phyloP scores from a whole-genome alignment of 139 green algal species.

The Chlorella sp. region DNA sequence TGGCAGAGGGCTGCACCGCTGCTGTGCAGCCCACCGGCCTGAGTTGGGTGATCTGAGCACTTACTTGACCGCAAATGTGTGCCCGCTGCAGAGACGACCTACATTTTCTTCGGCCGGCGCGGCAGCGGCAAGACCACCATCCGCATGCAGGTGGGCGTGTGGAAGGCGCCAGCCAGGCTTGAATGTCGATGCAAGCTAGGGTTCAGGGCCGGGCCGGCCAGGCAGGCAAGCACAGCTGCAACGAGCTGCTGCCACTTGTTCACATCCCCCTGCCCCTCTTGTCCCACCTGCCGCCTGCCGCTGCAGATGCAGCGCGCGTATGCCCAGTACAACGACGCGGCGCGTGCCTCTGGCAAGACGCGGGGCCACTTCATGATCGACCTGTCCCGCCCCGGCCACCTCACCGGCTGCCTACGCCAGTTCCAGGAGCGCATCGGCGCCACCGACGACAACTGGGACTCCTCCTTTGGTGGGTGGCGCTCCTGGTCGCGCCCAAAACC shows the following conservation, averaged over 20 bases:
- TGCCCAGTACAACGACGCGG: conserved; percentile 67
- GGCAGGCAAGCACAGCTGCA: no score
- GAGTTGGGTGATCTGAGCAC: no score
- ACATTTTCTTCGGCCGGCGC: conserved; percentile 79
- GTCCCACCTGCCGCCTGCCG: no score
- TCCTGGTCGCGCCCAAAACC: no score
- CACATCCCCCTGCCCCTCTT: neutral
- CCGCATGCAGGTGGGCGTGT: conserved; percentile 73
- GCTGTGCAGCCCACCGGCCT: no score
- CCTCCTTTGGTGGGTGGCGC: conserved; percentile 68
- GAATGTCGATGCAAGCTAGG: no score
- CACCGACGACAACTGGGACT: conserved; percentile 87
- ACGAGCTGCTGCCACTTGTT: neutral
- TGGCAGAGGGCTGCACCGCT: no score
- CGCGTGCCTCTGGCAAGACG: conserved; percentile 45
- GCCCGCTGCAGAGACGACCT: conserved; percentile 77
- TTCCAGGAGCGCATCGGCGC: conserved; percentile 74
- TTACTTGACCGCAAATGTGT: no score
- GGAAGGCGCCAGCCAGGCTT: no score
- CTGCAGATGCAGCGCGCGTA: conserved; percentile 84
- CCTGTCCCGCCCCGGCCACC: conserved; percentile 77
- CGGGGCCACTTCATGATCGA: conserved; percentile 87
- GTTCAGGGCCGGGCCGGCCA: no score
- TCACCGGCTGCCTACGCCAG: conserved; percentile 83
- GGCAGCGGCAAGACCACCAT: conserved; percentile 93